Evolutionary conservation across 345 rosid genomes (phyloP).

Genomic region (Melaleuca quinquenervia): DNA sequence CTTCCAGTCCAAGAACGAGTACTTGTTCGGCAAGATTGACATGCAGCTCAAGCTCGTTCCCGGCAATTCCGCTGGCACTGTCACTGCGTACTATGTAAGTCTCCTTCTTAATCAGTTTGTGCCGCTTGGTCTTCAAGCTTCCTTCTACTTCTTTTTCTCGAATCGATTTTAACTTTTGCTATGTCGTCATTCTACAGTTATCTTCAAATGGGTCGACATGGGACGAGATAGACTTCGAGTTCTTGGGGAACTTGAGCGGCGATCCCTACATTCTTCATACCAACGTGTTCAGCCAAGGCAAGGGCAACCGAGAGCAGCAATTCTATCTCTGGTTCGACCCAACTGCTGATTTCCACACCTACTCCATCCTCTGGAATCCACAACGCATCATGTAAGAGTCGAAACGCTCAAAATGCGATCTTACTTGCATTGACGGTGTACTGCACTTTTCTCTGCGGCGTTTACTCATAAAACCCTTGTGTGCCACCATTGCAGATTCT

Average conservation of each 20-base stretch:
- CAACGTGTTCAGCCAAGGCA: slow-evolving; percentile 44
- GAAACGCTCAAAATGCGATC: background rate
- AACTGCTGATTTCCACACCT: slow-evolving; percentile 48
- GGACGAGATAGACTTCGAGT: slow-evolving; percentile 65
- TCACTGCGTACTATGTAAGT: slow-evolving; percentile 36
- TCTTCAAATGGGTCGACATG: slow-evolving; percentile 51
- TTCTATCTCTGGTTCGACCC: slow-evolving; percentile 66
- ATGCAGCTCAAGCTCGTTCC: slow-evolving; percentile 68
- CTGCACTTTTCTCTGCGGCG: background rate
- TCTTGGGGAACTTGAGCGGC: slow-evolving; percentile 53
- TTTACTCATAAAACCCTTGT: background rate
- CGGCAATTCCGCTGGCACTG: slow-evolving; percentile 83
- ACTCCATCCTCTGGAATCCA: slow-evolving; percentile 54
- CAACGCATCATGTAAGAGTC: slow-evolving; percentile 28
- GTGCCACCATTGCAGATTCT: slow-evolving; percentile 15
- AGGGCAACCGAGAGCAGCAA: slow-evolving; percentile 59
- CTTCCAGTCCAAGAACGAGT: slow-evolving; percentile 46
- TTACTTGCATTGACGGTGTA: background rate
- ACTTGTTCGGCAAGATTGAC: slow-evolving; percentile 46
- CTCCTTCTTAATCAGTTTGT: background rate
- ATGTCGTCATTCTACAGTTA: slow-evolving; percentile 15
- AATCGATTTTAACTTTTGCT: background rate
- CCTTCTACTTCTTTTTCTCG: no score
- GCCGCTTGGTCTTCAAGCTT: background rate
- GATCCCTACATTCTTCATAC: slow-evolving; percentile 62